Conservation (phyloP, 805 yeast genomes). For the Torulaspora indica region DNA sequence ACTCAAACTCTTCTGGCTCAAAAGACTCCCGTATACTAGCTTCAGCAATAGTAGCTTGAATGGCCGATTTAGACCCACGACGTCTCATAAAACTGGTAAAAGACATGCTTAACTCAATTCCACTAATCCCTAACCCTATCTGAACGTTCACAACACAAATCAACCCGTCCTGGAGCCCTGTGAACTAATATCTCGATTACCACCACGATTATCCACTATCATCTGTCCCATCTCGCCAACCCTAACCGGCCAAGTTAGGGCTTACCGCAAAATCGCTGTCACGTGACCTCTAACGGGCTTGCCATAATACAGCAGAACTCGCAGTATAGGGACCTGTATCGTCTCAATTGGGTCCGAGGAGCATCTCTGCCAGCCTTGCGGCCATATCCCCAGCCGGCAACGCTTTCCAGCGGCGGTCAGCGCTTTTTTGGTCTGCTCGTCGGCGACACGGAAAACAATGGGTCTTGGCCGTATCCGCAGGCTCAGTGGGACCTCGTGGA, state of each 20-base stretch:
- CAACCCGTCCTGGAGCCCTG: neutral
- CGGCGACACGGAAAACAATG: too few species aligned
- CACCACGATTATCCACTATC: slow-evolving; percentile 1
- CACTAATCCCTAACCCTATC: neutral
- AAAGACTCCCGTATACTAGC: slow-evolving; percentile 7
- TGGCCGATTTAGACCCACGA: slow-evolving; percentile 20
- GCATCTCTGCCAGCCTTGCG: too few species aligned
- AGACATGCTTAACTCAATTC: slow-evolving; percentile 8
- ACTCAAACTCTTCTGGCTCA: slow-evolving; percentile 6
- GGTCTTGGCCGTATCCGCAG: too few species aligned
- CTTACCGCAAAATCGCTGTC: too few species aligned
- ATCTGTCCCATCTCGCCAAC: neutral
- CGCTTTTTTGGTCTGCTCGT: too few species aligned
- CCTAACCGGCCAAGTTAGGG: slow-evolving; percentile 2
- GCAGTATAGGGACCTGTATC: too few species aligned
- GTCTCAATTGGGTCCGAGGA: too few species aligned
- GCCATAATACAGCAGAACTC: too few species aligned
- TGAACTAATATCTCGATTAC: neutral
- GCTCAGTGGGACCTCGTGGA: too few species aligned
- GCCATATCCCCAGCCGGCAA: too few species aligned
- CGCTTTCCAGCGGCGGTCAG: too few species aligned
- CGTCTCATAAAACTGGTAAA: slow-evolving; percentile 18
- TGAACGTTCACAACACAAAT: neutral
- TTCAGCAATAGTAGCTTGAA: slow-evolving; percentile 19
- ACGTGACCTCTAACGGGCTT: too few species aligned